These are phyloP conservation scores for Hypoxylon sp. DNA, from an alignment of 2,329 filamentous ascomycete genomes.

Conservation along the genomic window DNA sequence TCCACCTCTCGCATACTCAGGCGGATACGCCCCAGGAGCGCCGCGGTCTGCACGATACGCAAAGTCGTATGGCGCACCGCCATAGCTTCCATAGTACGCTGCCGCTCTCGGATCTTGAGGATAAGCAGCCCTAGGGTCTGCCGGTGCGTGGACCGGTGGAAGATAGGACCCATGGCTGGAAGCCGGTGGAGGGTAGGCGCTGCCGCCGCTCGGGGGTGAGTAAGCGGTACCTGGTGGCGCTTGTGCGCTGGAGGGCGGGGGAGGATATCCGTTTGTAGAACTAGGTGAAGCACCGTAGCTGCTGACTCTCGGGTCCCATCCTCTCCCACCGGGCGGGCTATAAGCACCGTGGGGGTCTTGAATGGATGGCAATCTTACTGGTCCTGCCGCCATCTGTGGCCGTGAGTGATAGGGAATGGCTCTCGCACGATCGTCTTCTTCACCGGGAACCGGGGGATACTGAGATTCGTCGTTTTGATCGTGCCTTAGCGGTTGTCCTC, in stretches of 20 bases:
- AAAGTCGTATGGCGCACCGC: constrained; percentile 51
- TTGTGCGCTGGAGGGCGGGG: constrained; percentile 50
- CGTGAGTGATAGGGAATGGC: constrained; percentile 50
- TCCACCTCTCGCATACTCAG: constrained; percentile 54
- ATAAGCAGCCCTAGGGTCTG: constrained; percentile 54
- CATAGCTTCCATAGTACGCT: constrained; percentile 41
- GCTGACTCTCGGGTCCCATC: constrained; percentile 55
- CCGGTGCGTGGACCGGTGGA: constrained; percentile 55
- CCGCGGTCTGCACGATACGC: constrained; percentile 54
- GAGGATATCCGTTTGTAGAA: constrained; percentile 64
- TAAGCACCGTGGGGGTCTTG: constrained; percentile 60
- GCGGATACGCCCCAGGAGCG: constrained; percentile 50
- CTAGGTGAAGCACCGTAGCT: constrained; percentile 61
- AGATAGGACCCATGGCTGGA: constrained; percentile 46
- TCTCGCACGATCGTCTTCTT: constrained; percentile 59
- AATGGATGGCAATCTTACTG: constrained; percentile 66
- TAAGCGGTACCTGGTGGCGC: constrained; percentile 45
- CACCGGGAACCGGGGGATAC: constrained; percentile 60
- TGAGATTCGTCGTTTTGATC: constrained; percentile 58
- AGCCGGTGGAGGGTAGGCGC: constrained; percentile 48
- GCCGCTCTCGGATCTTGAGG: constrained; percentile 58
- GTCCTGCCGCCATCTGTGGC: constrained; percentile 60
- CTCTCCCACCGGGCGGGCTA: constrained; percentile 43
- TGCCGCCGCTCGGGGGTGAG: constrained; percentile 46
- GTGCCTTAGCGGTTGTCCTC: constrained; percentile 56